Conservation (phyloP, 805 yeast genomes). For the Sungouiozyma intestinalis region DNA sequence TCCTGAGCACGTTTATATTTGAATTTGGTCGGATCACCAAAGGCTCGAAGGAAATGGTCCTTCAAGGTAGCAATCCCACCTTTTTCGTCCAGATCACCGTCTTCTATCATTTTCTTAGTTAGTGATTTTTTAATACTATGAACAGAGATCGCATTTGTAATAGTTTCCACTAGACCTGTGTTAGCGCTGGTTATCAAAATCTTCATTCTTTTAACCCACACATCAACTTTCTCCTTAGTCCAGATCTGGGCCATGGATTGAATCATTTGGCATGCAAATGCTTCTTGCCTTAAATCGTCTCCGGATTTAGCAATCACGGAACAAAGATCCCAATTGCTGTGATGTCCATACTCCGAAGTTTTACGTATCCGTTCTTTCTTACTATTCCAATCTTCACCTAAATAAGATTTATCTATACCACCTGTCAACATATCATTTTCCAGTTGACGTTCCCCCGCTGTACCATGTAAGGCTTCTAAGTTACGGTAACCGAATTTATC, state of each 20-base stretch:
- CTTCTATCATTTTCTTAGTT: slow-evolving; percentile 59
- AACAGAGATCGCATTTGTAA: slow-evolving; percentile 85
- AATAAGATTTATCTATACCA: slow-evolving; percentile 50
- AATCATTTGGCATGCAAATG: slow-evolving; percentile 92
- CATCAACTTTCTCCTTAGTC: slow-evolving; percentile 56
- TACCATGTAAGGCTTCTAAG: slow-evolving; percentile 45
- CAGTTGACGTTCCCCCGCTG: slow-evolving; percentile 81
- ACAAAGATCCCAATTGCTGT: slow-evolving; percentile 87
- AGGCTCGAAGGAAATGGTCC: slow-evolving; percentile 70
- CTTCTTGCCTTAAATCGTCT: slow-evolving; percentile 91
- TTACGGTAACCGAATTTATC: slow-evolving; percentile 48
- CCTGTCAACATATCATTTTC: slow-evolving; percentile 88
- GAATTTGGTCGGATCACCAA: slow-evolving; percentile 49
- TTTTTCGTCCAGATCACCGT: slow-evolving; percentile 53
- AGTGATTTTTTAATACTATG: slow-evolving; percentile 91
- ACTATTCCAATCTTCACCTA: slow-evolving; percentile 89
- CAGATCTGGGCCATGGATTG: slow-evolving; percentile 80
- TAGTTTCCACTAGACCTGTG: slow-evolving; percentile 91
- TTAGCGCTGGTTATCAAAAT: slow-evolving; percentile 83
- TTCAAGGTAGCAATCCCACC: slow-evolving; percentile 58
- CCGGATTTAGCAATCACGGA: slow-evolving; percentile 97
- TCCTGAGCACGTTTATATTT: slow-evolving; percentile 68
- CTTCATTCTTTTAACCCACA: slow-evolving; percentile 91
- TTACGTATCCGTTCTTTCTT: slow-evolving; percentile 73
- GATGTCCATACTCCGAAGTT: slow-evolving; percentile 72